Conservation (phyloP, 2,329 filamentous ascomycete genomes). For the Polychaeton citri region DNA sequence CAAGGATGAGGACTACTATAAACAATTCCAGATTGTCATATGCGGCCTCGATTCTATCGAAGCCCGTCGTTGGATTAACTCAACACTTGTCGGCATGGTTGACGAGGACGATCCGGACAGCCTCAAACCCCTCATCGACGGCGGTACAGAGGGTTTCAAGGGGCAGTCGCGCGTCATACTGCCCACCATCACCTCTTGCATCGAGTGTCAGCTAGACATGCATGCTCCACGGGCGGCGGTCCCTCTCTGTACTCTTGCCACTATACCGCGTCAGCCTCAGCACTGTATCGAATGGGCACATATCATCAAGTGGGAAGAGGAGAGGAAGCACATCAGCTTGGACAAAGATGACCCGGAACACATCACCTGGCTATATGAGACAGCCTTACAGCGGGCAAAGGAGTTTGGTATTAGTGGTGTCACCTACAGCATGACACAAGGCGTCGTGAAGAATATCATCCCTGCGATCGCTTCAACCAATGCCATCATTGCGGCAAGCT, state of each 20-base stretch:
- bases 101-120: conserved; percentile 71
- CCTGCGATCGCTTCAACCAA: conserved; percentile 97
- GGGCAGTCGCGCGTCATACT: conserved; percentile 88
- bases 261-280: conserved; percentile 90
- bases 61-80: conserved; percentile 96
- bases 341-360: conserved; percentile 96
- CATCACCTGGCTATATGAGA: conserved; percentile 90
- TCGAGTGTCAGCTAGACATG: conserved; percentile 98
- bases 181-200: conserved; percentile 85
- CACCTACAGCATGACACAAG: conserved; percentile 90
- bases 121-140: conserved; percentile 88
- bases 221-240: conserved; percentile 95
- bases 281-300: conserved; percentile 99
- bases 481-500: conserved; percentile 86
- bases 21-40: conserved; percentile 87
- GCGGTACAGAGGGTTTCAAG: conserved; percentile 96
- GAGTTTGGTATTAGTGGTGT: conserved; percentile 88
- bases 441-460: conserved; percentile 98
- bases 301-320: conserved; percentile 85
- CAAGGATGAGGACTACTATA: conserved; percentile 91
- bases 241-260: conserved; percentile 88
- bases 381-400: conserved; percentile 63
- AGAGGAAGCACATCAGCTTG: conserved; percentile 58
- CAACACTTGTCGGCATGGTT: conserved; percentile 80
- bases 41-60: conserved; percentile 96